Percentiles rank a stretch among this genome's conserved stretches.
Evolutionary conservation across 495 filamentous ascomycete genomes (phyloP).

Genomic region (Penicillium canescens): DNA sequence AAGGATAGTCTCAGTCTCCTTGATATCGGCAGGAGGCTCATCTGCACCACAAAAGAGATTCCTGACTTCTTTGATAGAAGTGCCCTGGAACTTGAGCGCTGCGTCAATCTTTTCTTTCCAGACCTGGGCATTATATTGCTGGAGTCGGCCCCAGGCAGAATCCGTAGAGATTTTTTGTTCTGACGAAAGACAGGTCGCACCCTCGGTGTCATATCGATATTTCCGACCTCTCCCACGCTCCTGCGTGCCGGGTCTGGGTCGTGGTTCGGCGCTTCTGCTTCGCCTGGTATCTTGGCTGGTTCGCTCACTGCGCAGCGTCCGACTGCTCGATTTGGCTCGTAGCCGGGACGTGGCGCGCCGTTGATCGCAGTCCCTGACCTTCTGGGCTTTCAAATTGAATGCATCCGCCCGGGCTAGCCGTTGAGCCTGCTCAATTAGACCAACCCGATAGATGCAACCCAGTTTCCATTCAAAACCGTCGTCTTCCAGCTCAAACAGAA

Average conservation of each 20-base stretch:
- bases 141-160: slow-evolving; percentile 72
- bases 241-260: slow-evolving; percentile 30
- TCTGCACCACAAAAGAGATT: slow-evolving; percentile 81
- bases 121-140: slow-evolving; percentile 78
- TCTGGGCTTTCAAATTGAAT: slow-evolving; percentile 82
- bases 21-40: slow-evolving; percentile 74
- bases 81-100: slow-evolving; percentile 65
- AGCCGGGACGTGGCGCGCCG: slow-evolving; percentile 49
- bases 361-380: slow-evolving; percentile 68
- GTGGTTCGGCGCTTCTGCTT: slow-evolving; percentile 56
- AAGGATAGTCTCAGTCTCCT: slow-evolving; percentile 82
- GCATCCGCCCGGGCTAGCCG: slow-evolving; percentile 87
- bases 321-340: slow-evolving; percentile 52
- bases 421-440: slow-evolving; percentile 85
- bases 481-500: slow-evolving; percentile 92
- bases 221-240: slow-evolving; percentile 39
- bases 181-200: slow-evolving; percentile 64
- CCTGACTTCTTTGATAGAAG: slow-evolving; percentile 75
- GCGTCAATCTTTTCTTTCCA: slow-evolving; percentile 93
- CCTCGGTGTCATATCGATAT: slow-evolving; percentile 81
- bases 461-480: slow-evolving; percentile 97
- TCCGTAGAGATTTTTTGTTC: slow-evolving; percentile 67
- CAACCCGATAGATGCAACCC: slow-evolving; percentile 85
- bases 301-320: slow-evolving; percentile 45
- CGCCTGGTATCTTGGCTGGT: slow-evolving; percentile 45